Percentiles rank a stretch among this genome's conserved stretches.
Conservation (phyloP, 2,329 filamentous ascomycete species). For the Cladophialophora exuberans region DNA sequence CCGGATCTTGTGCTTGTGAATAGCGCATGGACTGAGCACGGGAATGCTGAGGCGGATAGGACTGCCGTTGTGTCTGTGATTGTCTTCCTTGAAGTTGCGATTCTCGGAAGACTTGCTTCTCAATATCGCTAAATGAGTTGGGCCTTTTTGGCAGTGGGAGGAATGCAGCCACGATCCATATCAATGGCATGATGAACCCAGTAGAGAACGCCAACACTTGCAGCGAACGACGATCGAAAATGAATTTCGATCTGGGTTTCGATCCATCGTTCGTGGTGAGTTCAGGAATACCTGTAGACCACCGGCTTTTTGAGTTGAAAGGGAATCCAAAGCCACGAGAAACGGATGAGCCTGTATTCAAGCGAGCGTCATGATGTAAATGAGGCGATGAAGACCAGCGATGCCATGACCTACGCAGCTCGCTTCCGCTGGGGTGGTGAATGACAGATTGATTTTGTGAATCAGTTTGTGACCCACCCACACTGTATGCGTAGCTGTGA, state of each 20-base stretch:
- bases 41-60: constrained; percentile 2
- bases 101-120: constrained; percentile 24
- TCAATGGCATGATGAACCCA: constrained; percentile 77
- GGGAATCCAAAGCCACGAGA: constrained; percentile 32
- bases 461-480: constrained; percentile 37
- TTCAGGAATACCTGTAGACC: constrained; percentile 62
- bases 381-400: constrained; percentile 63
- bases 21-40: neutral
- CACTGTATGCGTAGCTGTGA: constrained; percentile 49
- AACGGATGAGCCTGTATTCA: constrained; percentile 36
- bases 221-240: constrained; percentile 67
- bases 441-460: constrained; percentile 41
- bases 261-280: constrained; percentile 65
- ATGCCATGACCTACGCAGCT: constrained; percentile 7
- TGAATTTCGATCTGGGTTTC: constrained; percentile 28
- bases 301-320: constrained; percentile 50
- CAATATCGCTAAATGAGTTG: constrained; percentile 53
- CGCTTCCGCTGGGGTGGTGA: constrained; percentile 30
- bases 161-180: constrained; percentile 79
- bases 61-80: constrained; percentile 34
- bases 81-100: constrained; percentile 30
- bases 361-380: constrained; percentile 65
- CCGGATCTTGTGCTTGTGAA: constrained; percentile 6
- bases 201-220: constrained; percentile 75
- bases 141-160: constrained; percentile 69